A percentile compares a stretch with the other conserved stretches of the same genome.
Evolutionary conservation across 139 green algal species (phyloP).

Genomic region (Volvox reticuliferus): DNA sequence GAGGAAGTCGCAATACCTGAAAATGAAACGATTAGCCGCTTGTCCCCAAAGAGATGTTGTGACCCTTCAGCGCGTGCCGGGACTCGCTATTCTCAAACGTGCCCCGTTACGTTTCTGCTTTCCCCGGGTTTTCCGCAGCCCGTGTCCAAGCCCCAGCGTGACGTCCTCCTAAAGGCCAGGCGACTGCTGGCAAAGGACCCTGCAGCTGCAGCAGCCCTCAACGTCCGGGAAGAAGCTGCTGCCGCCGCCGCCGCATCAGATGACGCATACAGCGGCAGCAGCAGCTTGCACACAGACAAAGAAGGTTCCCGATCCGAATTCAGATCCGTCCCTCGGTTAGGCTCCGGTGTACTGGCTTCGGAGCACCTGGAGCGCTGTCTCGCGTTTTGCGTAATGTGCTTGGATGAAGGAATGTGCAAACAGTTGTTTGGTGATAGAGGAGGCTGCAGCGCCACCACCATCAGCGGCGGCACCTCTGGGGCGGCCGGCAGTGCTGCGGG

Average conservation of each 20-base stretch:
- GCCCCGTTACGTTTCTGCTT: no score
- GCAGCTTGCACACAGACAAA: not conserved
- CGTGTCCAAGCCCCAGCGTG: constrained; percentile 35
- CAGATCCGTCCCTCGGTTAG: not conserved
- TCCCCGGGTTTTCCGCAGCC: not conserved
- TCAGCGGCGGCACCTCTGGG: not conserved
- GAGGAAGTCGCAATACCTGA: no score
- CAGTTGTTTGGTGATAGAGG: not conserved
- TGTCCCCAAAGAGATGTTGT: no score
- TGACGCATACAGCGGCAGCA: not conserved
- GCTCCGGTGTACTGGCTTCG: constrained; percentile 5
- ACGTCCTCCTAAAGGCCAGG: constrained; percentile 33
- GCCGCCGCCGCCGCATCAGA: not conserved
- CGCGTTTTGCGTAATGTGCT: not conserved
- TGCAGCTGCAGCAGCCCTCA: not conserved
- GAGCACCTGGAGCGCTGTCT: constrained; percentile 33
- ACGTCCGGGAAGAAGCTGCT: not conserved
- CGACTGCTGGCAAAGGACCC: constrained; percentile 2
- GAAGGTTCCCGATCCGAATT: not conserved
- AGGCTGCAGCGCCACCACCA: no score
- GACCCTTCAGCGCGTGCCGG: no score
- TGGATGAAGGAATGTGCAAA: constrained; percentile 14
- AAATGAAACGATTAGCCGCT: no score
- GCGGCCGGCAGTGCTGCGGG: no score
- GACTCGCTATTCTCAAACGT: no score